Conservation (phyloP, 495 filamentous ascomycete species). For the Glonium stellatum region DNA sequence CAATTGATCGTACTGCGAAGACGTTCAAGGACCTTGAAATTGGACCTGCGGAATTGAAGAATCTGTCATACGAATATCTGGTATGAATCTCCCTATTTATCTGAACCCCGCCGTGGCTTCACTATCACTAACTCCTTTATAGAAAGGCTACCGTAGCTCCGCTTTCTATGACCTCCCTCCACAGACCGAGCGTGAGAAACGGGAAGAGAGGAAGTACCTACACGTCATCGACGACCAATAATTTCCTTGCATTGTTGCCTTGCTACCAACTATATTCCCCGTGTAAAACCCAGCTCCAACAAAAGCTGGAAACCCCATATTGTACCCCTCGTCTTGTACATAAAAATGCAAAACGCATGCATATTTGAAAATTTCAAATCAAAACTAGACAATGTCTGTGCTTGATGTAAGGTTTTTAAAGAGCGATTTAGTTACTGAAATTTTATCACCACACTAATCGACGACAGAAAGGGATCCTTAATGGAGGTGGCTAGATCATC, state of each 20-base stretch:
- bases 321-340: constrained; percentile 1
- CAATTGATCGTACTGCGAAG: constrained; percentile 84
- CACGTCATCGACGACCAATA: constrained; percentile 89
- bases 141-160: constrained; percentile 79
- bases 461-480: too few relatives aligned
- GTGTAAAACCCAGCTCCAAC: background rate
- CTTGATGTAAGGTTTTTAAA: too few relatives aligned
- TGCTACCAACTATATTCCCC: background rate
- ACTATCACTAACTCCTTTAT: constrained; percentile 5
- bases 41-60: constrained; percentile 71
- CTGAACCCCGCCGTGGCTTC: background rate
- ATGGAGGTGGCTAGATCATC: too few relatives aligned
- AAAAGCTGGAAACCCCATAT: background rate
- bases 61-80: constrained; percentile 85
- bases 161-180: constrained; percentile 88
- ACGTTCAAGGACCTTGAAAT: constrained; percentile 93
- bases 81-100: constrained; percentile 46
- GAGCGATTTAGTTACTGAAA: too few relatives aligned
- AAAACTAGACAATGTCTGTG: too few relatives aligned
- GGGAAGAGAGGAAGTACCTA: constrained; percentile 91
- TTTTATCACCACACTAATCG: too few relatives aligned
- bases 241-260: constrained; percentile 6
- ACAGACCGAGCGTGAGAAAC: constrained; percentile 85
- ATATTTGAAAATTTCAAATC: background rate
- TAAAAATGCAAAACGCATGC: background rate